Conservation (phyloP, 768 basidiomycete species). For the Asterophora lycoperdoides region DNA sequence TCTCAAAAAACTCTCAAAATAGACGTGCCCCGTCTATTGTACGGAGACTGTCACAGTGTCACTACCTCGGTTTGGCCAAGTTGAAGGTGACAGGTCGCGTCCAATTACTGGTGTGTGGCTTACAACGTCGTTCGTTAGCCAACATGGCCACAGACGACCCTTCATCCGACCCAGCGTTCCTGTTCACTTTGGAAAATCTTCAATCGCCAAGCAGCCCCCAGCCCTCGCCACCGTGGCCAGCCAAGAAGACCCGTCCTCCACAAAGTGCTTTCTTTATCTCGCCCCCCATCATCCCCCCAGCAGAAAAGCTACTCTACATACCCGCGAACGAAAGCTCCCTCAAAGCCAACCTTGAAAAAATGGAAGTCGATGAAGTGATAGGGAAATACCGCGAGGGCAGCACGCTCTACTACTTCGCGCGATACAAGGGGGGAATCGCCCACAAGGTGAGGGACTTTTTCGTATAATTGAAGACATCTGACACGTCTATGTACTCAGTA, state of each 20-base stretch:
- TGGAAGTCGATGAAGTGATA: constrained; percentile 45
- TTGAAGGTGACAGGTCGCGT: too few relatives aligned
- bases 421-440: constrained; percentile 51
- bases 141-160: constrained; percentile 15
- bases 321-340: constrained; percentile 29
- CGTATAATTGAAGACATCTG: constrained; percentile 10
- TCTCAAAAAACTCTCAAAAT: too few relatives aligned
- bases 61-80: neutral
- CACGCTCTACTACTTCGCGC: constrained; percentile 57
- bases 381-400: constrained; percentile 46
- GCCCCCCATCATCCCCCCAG: constrained; percentile 33
- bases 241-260: neutral
- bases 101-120: neutral
- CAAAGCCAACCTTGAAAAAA: constrained; percentile 27
- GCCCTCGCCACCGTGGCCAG: constrained; percentile 2
- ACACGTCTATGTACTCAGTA: constrained; percentile 38
- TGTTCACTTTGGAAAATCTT: constrained; percentile 20
- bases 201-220: neutral
- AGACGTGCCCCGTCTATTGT: too few relatives aligned
- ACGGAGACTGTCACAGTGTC: too few relatives aligned
- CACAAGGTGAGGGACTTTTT: constrained; percentile 44
- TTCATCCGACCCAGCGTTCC: constrained; percentile 14
- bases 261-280: constrained; percentile 29
- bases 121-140: neutral
- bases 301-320: constrained; percentile 40